Conservation (phyloP, 768 basidiomycete genomes). For the Tulasnella sp. region DNA sequence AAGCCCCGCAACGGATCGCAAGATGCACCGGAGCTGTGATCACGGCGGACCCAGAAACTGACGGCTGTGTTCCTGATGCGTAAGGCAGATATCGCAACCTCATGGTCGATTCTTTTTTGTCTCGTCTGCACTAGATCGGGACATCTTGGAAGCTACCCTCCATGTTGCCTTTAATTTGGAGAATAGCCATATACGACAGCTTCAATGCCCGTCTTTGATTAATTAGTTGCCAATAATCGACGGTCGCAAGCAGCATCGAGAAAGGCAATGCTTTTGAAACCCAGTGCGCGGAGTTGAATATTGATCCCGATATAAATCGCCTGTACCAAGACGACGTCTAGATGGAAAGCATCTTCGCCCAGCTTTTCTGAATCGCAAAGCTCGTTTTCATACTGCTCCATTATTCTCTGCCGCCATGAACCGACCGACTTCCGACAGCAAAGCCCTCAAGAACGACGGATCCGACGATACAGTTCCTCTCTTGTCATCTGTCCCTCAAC, state of each 20-base stretch:
- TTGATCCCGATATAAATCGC: neutral
- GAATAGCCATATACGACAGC: neutral
- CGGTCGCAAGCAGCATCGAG: neutral
- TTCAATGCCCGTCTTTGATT: neutral
- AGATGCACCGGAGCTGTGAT: neutral
- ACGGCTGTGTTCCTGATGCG: neutral
- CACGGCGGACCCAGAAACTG: neutral
- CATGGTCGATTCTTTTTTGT: neutral
- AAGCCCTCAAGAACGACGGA: neutral
- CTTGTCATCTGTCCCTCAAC: neutral
- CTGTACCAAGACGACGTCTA: neutral
- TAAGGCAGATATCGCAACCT: neutral
- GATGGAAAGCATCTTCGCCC: neutral
- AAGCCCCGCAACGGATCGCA: neutral
- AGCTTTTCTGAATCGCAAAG: neutral
- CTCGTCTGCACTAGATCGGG: neutral
- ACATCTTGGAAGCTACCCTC: too few relatives aligned
- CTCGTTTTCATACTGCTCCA: neutral
- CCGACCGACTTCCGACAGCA: neutral
- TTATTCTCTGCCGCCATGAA: neutral
- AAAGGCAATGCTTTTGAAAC: neutral
- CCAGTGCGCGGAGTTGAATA: neutral
- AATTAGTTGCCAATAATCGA: neutral
- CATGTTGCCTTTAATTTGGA: too few relatives aligned
- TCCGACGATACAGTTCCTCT: neutral